phyloP scores from a whole-genome alignment of 768 basidiomycete species.

The Tulasnella sp. region DNA sequence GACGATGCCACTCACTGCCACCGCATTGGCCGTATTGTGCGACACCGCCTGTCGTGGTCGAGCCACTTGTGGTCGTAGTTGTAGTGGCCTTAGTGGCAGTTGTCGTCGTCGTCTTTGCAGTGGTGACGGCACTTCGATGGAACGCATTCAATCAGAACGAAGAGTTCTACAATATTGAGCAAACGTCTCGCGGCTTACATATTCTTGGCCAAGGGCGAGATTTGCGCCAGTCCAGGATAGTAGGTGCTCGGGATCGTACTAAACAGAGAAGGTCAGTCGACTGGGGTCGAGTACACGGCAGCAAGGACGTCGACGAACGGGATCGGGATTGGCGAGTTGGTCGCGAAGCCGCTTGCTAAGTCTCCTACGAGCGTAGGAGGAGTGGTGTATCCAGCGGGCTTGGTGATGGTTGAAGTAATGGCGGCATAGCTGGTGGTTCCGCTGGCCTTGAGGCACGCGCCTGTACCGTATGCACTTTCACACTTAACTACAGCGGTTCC shows the following conservation, averaged over 20 bases:
- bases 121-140: neutral
- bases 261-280: neutral
- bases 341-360: conserved; percentile 8
- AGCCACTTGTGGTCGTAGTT: neutral
- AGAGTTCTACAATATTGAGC: neutral
- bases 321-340: conserved; percentile 11
- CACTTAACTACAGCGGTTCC: conserved; percentile 24
- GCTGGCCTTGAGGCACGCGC: conserved; percentile 23
- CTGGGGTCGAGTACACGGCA: neutral
- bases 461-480: conserved; percentile 25
- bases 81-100: neutral
- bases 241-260: conserved; percentile 12
- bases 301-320: no score
- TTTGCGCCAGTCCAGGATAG: conserved; percentile 9
- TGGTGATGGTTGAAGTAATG: conserved; percentile 17
- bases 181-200: neutral
- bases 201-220: neutral
- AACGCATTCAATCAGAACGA: neutral
- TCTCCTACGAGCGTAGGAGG: conserved; percentile 23
- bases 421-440: conserved; percentile 22
- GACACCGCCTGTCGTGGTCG: neutral
- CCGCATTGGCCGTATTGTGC: conserved; percentile 12
- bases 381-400: conserved; percentile 25
- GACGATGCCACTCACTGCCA: neutral
- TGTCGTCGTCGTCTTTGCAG: conserved; percentile 1